Percentiles rank a stretch among this genome's conserved stretches.
Evolutionary conservation across 352 stramenopile species (phyloP).

Genomic region (Phytophthora tubulina): DNA sequence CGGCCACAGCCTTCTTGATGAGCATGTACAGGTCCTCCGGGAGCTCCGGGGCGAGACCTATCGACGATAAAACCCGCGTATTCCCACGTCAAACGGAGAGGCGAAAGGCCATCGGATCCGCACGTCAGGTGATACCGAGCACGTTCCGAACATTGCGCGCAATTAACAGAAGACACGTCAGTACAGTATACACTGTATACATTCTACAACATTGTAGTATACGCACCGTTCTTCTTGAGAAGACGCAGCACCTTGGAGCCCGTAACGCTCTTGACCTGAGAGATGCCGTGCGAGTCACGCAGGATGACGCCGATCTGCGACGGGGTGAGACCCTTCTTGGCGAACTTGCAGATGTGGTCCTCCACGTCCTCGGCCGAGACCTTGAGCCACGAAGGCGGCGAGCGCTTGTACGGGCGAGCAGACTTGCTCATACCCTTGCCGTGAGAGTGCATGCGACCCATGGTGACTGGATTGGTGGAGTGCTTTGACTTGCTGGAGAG

Average conservation of each 20-base stretch:
- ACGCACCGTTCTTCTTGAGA: slow-evolving; percentile 98
- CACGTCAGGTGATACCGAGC: slow-evolving; percentile 90
- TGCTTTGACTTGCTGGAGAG: slow-evolving; percentile 66
- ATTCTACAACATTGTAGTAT: neutral
- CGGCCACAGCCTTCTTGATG: slow-evolving; percentile 99
- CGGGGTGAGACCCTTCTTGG: slow-evolving; percentile 98
- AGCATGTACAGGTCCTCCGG: slow-evolving; percentile 99
- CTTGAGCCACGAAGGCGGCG: slow-evolving; percentile 99
- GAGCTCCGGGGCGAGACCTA: slow-evolving; percentile 98
- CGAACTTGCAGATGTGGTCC: slow-evolving; percentile 99
- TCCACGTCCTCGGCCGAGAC: slow-evolving; percentile 96
- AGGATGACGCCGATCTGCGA: slow-evolving; percentile 99
- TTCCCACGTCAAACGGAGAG: slow-evolving; percentile 86
- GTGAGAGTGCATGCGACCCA: slow-evolving; percentile 99
- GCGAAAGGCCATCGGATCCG: slow-evolving; percentile 61
- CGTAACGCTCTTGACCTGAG: slow-evolving; percentile 98
- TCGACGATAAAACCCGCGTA: slow-evolving; percentile 69
- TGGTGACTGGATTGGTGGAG: slow-evolving; percentile 64
- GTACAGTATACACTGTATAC: neutral
- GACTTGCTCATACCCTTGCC: slow-evolving; percentile 99
- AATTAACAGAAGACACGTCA: slow-evolving; percentile 25
- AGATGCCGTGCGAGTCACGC: slow-evolving; percentile 99
- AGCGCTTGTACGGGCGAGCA: slow-evolving; percentile 99
- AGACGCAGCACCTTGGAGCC: slow-evolving; percentile 99
- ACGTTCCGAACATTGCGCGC: slow-evolving; percentile 30